Evolutionary conservation across 2,329 filamentous ascomycete genomes (phyloP).

Genomic region (Plenodomus lindquistii): DNA sequence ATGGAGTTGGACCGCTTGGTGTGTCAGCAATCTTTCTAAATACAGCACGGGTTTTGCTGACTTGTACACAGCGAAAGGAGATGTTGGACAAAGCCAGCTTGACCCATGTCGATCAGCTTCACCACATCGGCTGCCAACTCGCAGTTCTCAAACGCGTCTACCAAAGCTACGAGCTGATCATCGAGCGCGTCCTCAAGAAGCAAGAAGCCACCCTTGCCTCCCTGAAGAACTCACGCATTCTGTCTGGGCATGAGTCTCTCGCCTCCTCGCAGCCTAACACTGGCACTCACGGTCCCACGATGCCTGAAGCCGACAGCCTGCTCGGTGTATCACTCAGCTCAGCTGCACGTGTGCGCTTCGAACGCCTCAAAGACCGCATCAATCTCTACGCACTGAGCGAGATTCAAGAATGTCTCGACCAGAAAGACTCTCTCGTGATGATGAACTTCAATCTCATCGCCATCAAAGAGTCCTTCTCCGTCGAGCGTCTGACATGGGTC

Average conservation of each 20-base stretch:
- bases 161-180: constrained; percentile 62
- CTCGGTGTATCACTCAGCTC: constrained; percentile 52
- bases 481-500: constrained; percentile 71
- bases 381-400: constrained; percentile 64
- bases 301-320: constrained; percentile 44
- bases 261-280: constrained; percentile 25
- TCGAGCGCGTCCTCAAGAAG: constrained; percentile 60
- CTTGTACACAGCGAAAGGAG: constrained; percentile 48
- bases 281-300: constrained; percentile 20
- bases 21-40: constrained; percentile 6
- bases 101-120: constrained; percentile 56
- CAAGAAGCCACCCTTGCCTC: constrained; percentile 49
- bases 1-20: constrained; percentile 57
- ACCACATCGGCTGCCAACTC: constrained; percentile 64
- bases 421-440: constrained; percentile 71
- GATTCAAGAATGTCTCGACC: constrained; percentile 65
- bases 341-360: constrained; percentile 61
- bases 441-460: constrained; percentile 79
- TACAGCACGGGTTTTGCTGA: not conserved
- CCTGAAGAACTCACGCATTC: constrained; percentile 49
- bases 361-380: constrained; percentile 62
- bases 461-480: constrained; percentile 73
- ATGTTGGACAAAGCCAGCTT: constrained; percentile 58
- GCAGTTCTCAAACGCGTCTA: constrained; percentile 65
- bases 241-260: constrained; percentile 36